Evolutionary conservation across 1,284 basidiomycete genomes (phyloP).

Genomic region (Leccinum subatratum): DNA sequence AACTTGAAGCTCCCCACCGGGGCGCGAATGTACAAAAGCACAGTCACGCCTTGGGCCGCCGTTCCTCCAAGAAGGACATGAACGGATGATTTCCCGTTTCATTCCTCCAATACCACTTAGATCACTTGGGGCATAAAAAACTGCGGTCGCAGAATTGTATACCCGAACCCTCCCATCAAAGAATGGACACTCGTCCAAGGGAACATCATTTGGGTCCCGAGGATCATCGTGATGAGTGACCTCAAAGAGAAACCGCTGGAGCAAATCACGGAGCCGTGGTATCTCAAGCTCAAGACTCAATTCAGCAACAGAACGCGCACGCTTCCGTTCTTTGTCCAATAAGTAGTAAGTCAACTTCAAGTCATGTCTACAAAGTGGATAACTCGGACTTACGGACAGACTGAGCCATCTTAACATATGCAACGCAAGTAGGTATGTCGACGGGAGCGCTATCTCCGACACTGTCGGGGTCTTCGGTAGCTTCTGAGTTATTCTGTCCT

Average conservation of each 20-base stretch:
- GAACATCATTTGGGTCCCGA: neutral
- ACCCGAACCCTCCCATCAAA: constrained; percentile 2
- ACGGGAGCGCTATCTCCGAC: neutral
- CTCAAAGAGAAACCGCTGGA: constrained; percentile 6
- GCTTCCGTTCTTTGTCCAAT: too few species aligned
- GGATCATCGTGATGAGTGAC: constrained; percentile 6
- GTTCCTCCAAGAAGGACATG: neutral
- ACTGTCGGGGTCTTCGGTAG: neutral
- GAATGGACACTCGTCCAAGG: constrained; percentile 2
- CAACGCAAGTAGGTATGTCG: neutral
- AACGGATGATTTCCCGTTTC: neutral
- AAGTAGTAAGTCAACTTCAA: neutral
- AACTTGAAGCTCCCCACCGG: neutral
- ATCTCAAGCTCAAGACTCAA: constrained; percentile 5
- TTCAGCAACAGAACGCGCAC: neutral
- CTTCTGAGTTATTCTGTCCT: neutral
- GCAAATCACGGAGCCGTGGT: neutral
- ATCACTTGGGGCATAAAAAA: constrained; percentile 11
- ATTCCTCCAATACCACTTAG: constrained; percentile 8
- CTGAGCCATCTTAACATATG: neutral
- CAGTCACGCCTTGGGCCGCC: neutral
- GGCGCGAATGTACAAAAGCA: neutral
- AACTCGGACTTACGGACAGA: neutral
- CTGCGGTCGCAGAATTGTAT: constrained; percentile 7
- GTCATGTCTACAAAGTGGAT: neutral